Evolutionary conservation across 1,139 yeast genomes (phyloP).

Genomic region (Saccharomycopsis hybrid): DNA sequence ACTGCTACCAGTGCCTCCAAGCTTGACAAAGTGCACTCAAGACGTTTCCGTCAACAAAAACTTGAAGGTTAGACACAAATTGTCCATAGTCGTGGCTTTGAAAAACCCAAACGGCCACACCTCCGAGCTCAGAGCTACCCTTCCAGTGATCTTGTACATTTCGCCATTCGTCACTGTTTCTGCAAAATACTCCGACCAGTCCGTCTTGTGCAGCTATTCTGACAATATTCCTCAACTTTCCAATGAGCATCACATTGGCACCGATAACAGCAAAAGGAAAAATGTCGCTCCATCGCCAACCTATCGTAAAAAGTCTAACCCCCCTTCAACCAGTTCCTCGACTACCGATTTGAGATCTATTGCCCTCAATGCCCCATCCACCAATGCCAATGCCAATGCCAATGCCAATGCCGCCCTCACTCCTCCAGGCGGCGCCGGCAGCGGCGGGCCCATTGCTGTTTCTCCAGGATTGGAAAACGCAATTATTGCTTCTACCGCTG

Average conservation of each 20-base stretch:
- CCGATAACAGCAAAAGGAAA: slow-evolving; percentile 22
- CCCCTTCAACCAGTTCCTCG: slow-evolving; percentile 8
- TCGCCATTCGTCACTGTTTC: slow-evolving; percentile 77
- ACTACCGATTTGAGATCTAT: slow-evolving; percentile 10
- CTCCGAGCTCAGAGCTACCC: slow-evolving; percentile 68
- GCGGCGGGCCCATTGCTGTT: too few species aligned
- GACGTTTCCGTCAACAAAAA: slow-evolving; percentile 63
- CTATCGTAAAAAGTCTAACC: slow-evolving; percentile 18
- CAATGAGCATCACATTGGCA: slow-evolving; percentile 22
- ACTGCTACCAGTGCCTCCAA: slow-evolving; percentile 57
- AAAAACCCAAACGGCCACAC: slow-evolving; percentile 70
- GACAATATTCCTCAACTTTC: slow-evolving; percentile 20
- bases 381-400: neutral
- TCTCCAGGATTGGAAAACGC: neutral
- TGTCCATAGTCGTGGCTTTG: slow-evolving; percentile 58
- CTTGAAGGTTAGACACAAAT: slow-evolving; percentile 64
- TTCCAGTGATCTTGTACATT: slow-evolving; percentile 62
- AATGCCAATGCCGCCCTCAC: neutral
- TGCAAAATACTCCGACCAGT: slow-evolving; percentile 38
- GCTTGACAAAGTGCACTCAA: slow-evolving; percentile 71
- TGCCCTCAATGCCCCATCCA: neutral
- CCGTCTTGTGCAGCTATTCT: slow-evolving; percentile 6
- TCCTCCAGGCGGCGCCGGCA: neutral
- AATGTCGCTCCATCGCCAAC: slow-evolving; percentile 10
- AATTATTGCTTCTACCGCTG: neutral